Evolutionary conservation across 129 eudicot genomes (phyloP).

Genomic region (Saussurea involucrata): DNA sequence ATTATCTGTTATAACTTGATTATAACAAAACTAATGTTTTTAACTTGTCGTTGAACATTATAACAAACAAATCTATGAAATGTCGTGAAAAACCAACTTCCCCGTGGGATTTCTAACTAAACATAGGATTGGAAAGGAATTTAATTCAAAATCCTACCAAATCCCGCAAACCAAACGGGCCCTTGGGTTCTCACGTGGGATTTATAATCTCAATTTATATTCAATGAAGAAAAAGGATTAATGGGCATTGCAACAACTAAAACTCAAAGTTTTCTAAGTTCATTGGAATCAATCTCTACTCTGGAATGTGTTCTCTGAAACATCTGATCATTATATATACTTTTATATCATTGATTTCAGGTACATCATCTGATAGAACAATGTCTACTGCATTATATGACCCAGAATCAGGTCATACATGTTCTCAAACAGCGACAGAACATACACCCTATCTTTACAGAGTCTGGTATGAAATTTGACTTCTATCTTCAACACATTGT

Average conservation of each 20-base stretch:
- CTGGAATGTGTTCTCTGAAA: background rate
- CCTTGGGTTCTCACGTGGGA: background rate
- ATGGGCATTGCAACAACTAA: background rate
- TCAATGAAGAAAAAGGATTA: background rate
- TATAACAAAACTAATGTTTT: background rate
- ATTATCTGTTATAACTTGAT: background rate
- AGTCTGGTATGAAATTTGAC: constrained; percentile 36
- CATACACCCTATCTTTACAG: constrained; percentile 56
- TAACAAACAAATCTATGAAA: background rate
- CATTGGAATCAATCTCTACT: background rate
- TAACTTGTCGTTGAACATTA: background rate
- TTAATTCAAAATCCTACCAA: background rate
- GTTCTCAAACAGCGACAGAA: constrained; percentile 41
- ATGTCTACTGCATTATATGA: constrained; percentile 65
- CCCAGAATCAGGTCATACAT: constrained; percentile 46
- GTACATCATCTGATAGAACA: constrained; percentile 63
- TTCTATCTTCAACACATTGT: background rate
- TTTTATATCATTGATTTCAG: constrained; percentile 26
- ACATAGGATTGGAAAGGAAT: background rate
- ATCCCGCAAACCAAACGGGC: background rate
- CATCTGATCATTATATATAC: background rate
- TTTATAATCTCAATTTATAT: background rate
- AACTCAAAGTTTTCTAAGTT: background rate
- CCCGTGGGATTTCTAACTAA: background rate
- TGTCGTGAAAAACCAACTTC: background rate